Evolutionary conservation across 1,139 yeast genomes (phyloP), one percentile per base, ranked within the genome.

Genomic region (Torulaspora globosa): DNA sequence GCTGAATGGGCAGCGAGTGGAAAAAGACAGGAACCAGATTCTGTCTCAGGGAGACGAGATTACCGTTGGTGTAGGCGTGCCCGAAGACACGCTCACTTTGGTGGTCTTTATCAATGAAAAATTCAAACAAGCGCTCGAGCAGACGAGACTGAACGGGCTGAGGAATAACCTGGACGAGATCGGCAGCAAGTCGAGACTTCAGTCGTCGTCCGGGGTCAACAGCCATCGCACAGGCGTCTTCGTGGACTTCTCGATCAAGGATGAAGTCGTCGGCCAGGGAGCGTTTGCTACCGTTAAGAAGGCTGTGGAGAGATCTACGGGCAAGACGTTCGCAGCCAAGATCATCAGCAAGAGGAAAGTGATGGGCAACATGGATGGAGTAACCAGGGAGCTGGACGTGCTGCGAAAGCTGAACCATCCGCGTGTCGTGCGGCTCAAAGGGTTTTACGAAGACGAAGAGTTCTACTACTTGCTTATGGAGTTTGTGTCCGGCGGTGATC

Each of bases 221-320:
- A 58, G 59, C 33, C 65, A 61, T 27, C 42, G 42, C 7, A 50
- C 58, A 47, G 74, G 89, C 0, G 83, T 92, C 14, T 76, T 78
- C 60, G 79, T 78, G 49, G 85, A 84, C 57, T 92, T 82, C 63
- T 84, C 86, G 12, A 78, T 92, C 26, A 80, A 86, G 50, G 83
- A 81, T 61, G 95, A 85, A 57, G 81, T 86, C 5, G 84, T 92
- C 2, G 98, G 98, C 1, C 94, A 87, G 57, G 98, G 98, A 7
- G 97, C 97, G 5, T 92, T 92, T 74, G 97, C 97, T 3, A 84
- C 90, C 1, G 98, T 92, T 16, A 84, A 88, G 56, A 87, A 87
- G 62, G 97, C 95, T 2, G 80, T 90, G 0, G 94, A 89, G 58
- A 74, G 97, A 48, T 67, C 80, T 5, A 82, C 96, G 0, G 97